A percentile compares a stretch with the other conserved stretches of the same genome.
Evolutionary conservation across 805 yeast genomes (phyloP).

Genomic region (Ogataea naganishii): DNA sequence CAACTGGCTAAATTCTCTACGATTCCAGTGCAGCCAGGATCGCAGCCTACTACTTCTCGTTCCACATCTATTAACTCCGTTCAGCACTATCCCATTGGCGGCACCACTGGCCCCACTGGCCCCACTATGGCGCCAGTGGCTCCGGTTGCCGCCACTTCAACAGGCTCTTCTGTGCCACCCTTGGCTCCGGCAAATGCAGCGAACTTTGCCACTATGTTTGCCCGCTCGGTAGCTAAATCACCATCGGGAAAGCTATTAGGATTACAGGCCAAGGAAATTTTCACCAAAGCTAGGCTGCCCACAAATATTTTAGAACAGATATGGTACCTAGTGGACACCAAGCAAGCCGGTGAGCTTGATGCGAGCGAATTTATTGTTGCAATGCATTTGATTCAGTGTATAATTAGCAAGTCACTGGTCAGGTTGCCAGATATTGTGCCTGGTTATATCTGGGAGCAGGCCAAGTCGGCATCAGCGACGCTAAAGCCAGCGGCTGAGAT

Average conservation of each 20-base stretch:
- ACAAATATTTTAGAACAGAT: conserved; percentile 71
- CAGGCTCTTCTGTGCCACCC: conserved; percentile 35
- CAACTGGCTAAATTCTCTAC: conserved; percentile 47
- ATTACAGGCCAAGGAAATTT: conserved; percentile 73
- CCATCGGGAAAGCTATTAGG: conserved; percentile 45
- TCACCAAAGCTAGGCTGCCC: conserved; percentile 82
- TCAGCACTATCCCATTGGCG: neutral
- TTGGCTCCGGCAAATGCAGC: conserved; percentile 50
- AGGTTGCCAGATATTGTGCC: conserved; percentile 23
- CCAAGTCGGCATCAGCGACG: conserved; percentile 6
- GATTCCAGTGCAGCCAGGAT: conserved; percentile 23
- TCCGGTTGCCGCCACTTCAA: conserved; percentile 23
- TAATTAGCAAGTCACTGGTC: conserved; percentile 56
- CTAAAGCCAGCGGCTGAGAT: neutral
- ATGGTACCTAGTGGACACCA: conserved; percentile 82
- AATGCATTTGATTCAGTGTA: conserved; percentile 88
- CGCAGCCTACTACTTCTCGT: conserved; percentile 28
- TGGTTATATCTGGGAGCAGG: conserved; percentile 23
- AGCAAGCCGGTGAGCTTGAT: conserved; percentile 61
- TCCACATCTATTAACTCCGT: conserved; percentile 14
- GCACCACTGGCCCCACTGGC: conserved; percentile 9
- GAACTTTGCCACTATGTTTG: conserved; percentile 64
- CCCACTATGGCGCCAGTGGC: conserved; percentile 27
- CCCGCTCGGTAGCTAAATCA: conserved; percentile 52
- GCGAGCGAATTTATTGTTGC: conserved; percentile 80